Conservation (phyloP, 306 rosid genomes). For the Cucurbita argyrosperma region DNA sequence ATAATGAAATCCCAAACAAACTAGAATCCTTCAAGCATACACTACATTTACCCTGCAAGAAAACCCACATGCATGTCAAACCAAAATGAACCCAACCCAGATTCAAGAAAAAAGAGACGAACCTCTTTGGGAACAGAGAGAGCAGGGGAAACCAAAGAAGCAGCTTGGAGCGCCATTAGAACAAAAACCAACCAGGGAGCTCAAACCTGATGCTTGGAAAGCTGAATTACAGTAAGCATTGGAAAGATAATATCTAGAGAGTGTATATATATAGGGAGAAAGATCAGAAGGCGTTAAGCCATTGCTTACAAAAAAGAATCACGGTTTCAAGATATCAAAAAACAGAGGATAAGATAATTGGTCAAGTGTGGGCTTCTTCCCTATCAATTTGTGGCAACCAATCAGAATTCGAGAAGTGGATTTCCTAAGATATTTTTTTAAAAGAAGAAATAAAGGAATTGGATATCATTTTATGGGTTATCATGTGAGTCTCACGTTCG, state of each 20-base stretch:
- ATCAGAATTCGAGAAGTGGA: conserved; percentile 23
- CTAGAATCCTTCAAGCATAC: conserved; percentile 56
- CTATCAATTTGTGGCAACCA: conserved; percentile 24
- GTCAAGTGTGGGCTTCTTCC: conserved; percentile 27
- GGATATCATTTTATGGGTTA: conserved; percentile 3
- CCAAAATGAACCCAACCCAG: conserved; percentile 1
- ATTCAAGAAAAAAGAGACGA: not conserved
- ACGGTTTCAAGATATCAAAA: conserved; percentile 1
- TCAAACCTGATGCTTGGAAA: not conserved
- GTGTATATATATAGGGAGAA: conserved; percentile 9
- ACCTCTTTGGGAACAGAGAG: conserved; percentile 43
- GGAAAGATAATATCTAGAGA: not conserved
- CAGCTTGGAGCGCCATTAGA: conserved; percentile 42
- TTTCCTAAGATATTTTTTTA: conserved; percentile 18
- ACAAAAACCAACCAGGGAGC: not conserved
- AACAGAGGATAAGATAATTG: conserved; percentile 35
- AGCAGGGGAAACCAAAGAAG: conserved; percentile 39
- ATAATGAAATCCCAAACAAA: conserved; percentile 58
- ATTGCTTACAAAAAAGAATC: not conserved
- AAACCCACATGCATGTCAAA: conserved; percentile 1
- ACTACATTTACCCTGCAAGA: conserved; percentile 50
- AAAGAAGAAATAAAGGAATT: conserved; percentile 1
- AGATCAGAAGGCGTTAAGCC: not conserved
- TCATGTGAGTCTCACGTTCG: too few species aligned
- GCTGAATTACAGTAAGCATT: not conserved